Base-by-base conservation (phyloP, 495 filamentous ascomycete genomes). In the Terfezia boudieri region DNA sequence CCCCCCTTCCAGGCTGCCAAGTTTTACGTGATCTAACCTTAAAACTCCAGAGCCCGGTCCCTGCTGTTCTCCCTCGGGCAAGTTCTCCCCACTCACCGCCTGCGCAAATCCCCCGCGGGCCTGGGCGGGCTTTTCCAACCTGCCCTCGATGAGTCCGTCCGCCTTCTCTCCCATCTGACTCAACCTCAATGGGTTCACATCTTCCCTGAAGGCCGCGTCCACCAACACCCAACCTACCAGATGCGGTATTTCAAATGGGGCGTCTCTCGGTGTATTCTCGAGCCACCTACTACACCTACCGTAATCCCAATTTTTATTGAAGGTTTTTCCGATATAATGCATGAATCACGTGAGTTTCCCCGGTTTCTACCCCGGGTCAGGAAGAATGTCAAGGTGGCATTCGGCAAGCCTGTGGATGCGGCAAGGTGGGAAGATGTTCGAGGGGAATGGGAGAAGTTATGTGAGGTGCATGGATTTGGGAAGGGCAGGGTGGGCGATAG, bases 201-300 rank as follows among this genome's bases (percentile, higher is more conserved):
- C 48, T 98, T 95, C 68, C 90, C 90, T 37, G 90, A 98, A 67
- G 90, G 86, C 12, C 81, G 80, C 58, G 83, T 94, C 7, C 88
- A 96, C 68, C 90, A 98, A 70, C 78, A 87, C 55, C 77, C 82
- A 3, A 66, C 73, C 36, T 78, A 80, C 58, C 76, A 78, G 37
- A 81, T 95, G 76, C 82, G 89, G 10, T 98, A 98, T 70, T 94
- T 94, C 76, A 93, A 90, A 67, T 98, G 90, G 90, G 90, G 90
- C 7, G 71, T 95, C 8, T 82, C 88, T 5, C 77, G 90, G 1
- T 70, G 94, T 38, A 89, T 98, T 52, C 74, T 98, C 9, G 90
- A 98, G 66, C 71, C 81, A 50, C 83, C 85, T 26, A 82, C 82
- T 35, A 76, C 78, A 48, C 90, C 90, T 0, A 81, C 85, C 53